Base-by-base conservation (phyloP, 331 rosid species). In the Saraca asoca region DNA sequence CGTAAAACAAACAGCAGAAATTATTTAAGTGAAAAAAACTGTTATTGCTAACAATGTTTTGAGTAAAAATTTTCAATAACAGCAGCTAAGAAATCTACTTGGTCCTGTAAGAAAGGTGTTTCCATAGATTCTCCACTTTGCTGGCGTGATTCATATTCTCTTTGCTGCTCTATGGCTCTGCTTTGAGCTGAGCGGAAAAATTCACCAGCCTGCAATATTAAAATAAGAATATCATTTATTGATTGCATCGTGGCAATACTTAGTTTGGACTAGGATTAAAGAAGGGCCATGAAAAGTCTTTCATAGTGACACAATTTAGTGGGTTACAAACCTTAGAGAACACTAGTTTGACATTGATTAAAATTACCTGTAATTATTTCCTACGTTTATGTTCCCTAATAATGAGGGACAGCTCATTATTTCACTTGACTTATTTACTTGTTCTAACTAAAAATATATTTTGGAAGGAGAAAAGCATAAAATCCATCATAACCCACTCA, bases 161-260 rank as follows among this genome's bases (percentile, higher is more conserved):
- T 88, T 73, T 86, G 96, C 78, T 74, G 92, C 82, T 79, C 91
- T 12, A 82, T 0, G 19, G 96, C 97, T 31, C 75, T 82, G 82
- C 82, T 86, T 60, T 75, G 95, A 69, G 89, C 95, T 68, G 83
- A 6, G 62, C 64, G 82, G 75, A 94, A 90, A 94, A 88, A 88
- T 9, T 85, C 97, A 24, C 92, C 96, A 69, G 95, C 95, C 99
- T 94, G 83, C 1, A 58, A n/a, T n/a, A n/a, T n/a, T n/a, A n/a
- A 81, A 77, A 59, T 69, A 61, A 67, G 35, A 71, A 70, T 7
- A 44, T 52, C 50, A 62, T 33, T 73, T n/a, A 46, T 13, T 69
- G 29, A 69, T 64, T n/a, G n/a, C n/a, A n/a, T n/a, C n/a, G n/a
- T n/a, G n/a, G n/a, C n/a, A n/a, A n/a, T n/a, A n/a, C n/a, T n/a